Conservation (phyloP, 2,329 filamentous ascomycete species). For the Fusarium sp. region DNA sequence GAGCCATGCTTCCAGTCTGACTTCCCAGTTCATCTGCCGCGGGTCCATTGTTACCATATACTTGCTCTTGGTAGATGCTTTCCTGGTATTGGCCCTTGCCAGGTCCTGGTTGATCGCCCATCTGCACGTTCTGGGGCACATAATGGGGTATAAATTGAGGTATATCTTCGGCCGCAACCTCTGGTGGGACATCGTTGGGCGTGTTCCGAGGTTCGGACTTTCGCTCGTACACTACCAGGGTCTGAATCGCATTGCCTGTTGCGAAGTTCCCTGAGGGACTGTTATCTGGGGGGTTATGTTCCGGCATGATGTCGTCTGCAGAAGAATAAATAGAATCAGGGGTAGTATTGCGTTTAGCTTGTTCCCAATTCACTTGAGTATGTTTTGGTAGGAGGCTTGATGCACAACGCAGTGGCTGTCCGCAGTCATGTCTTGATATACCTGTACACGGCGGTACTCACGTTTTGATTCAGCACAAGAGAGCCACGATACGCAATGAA, state of each 20-base stretch:
- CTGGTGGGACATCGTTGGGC: background rate
- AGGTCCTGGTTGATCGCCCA: background rate
- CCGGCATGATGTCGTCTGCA: background rate
- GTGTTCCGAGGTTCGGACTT: rapidly evolving
- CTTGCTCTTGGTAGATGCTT: background rate
- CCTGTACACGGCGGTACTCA: rapidly evolving
- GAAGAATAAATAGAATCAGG: rapidly evolving
- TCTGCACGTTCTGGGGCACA: background rate
- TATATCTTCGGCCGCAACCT: rapidly evolving
- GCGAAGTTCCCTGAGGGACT: too few relatives aligned
- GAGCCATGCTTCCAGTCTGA: background rate
- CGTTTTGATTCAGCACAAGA: background rate
- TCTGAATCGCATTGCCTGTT: background rate
- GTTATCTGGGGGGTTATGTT: background rate
- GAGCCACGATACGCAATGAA: too few relatives aligned
- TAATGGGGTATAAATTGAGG: background rate
- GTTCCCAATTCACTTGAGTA: rapidly evolving
- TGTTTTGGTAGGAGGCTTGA: rapidly evolving
- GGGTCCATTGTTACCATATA: rapidly evolving
- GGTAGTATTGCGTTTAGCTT: rapidly evolving
- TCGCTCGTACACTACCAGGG: background rate
- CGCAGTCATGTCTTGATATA: background rate
- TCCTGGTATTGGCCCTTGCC: rapidly evolving
- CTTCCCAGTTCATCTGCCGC: rapidly evolving
- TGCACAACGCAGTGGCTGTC: too few relatives aligned